These are phyloP conservation scores for Naganishia cerealis DNA, from an alignment of 1,284 basidiomycete species.

Conservation along the genomic window DNA sequence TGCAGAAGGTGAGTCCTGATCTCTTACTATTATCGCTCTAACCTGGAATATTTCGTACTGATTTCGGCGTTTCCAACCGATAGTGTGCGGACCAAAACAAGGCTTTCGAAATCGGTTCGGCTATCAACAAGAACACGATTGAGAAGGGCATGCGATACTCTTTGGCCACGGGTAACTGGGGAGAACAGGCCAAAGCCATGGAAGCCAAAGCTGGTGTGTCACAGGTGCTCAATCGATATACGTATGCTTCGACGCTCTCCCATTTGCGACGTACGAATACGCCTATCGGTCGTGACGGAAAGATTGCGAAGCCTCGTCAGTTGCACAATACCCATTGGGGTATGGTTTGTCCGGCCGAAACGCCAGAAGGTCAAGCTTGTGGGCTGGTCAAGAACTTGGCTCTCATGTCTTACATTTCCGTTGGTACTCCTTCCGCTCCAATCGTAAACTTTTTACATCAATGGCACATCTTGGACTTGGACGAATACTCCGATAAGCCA, in stretches of 20 bases:
- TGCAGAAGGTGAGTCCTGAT: constrained; percentile 73
- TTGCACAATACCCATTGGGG: constrained; percentile 99
- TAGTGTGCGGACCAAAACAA: constrained; percentile 96
- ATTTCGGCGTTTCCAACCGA: constrained; percentile 1
- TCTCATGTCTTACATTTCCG: constrained; percentile 96
- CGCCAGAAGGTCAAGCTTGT: constrained; percentile 98
- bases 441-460: constrained; percentile 99
- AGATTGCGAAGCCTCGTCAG: constrained; percentile 98
- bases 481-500: constrained; percentile 82
- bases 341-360: constrained; percentile 99
- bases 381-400: constrained; percentile 98
- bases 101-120: constrained; percentile 86
- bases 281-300: constrained; percentile 95
- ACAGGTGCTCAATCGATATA: constrained; percentile 97
- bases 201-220: constrained; percentile 97
- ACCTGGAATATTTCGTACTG: neutral
- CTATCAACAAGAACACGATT: constrained; percentile 94
- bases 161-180: constrained; percentile 98
- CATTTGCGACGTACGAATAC: constrained; percentile 98
- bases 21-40: too few relatives aligned
- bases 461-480: constrained; percentile 90
- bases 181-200: constrained; percentile 98
- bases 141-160: constrained; percentile 98
- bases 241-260: constrained; percentile 95
- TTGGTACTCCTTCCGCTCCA: constrained; percentile 91